These are phyloP conservation scores for Eucalyptus guilfoylei DNA, from an alignment of 345 rosid species.

Conservation along the genomic window DNA sequence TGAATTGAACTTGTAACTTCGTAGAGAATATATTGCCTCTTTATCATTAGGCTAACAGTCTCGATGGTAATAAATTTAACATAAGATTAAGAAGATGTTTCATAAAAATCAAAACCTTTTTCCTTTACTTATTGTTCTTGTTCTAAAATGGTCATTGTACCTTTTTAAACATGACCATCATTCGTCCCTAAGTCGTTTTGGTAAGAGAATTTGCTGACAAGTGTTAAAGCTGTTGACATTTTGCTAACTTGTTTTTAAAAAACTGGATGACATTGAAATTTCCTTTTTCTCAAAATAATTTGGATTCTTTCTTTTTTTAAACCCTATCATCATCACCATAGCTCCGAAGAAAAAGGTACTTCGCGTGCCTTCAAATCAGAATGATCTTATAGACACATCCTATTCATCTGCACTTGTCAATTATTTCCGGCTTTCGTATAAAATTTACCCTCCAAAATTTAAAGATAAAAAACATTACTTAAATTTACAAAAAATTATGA, in stretches of 20 bases:
- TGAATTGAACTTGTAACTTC: not conserved
- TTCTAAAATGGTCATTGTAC: not conserved
- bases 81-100: not conserved
- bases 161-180: not conserved
- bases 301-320: not conserved
- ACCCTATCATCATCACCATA: not conserved
- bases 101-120: not conserved
- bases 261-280: not conserved
- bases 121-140: not conserved
- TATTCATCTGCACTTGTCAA: not conserved
- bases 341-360: not conserved
- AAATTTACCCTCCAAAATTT: not conserved
- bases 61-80: not conserved
- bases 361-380: not conserved
- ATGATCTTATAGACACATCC: not conserved
- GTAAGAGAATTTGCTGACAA: not conserved
- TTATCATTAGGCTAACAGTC: not conserved
- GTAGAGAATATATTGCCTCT: not conserved
- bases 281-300: not conserved
- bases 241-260: not conserved
- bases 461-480: not conserved
- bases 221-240: not conserved
- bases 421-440: not conserved
- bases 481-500: not conserved
- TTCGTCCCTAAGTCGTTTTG: not conserved